Percentiles rank a stretch among this genome's conserved stretches.
These are phyloP conservation scores for Claviceps citrina DNA, from an alignment of 2,329 filamentous ascomycete species.

Conservation along the genomic window DNA sequence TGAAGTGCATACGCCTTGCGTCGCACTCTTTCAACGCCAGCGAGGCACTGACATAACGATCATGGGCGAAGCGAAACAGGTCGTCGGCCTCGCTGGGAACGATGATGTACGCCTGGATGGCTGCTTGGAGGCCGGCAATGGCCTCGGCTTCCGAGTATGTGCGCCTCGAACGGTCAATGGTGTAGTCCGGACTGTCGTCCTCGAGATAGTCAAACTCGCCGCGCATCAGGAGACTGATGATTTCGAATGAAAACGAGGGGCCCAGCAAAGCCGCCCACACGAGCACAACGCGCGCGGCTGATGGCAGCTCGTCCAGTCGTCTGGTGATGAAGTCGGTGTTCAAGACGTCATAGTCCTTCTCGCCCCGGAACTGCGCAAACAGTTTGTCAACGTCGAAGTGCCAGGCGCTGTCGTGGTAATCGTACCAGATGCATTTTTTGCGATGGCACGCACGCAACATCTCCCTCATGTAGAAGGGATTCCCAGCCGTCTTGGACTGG, in stretches of 20 bases:
- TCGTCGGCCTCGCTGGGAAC: conserved; percentile 74
- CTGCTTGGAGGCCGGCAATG: conserved; percentile 64
- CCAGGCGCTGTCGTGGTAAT: conserved; percentile 71
- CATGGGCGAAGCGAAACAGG: conserved; percentile 74
- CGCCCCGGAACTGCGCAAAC: conserved; percentile 69
- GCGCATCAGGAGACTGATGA: conserved; percentile 62
- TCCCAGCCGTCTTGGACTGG: conserved; percentile 76
- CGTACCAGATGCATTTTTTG: conserved; percentile 81
- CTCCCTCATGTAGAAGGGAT: conserved; percentile 81
- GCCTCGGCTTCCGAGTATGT: conserved; percentile 49
- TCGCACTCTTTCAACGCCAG: conserved; percentile 54
- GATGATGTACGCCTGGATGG: conserved; percentile 67
- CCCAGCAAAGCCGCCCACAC: conserved; percentile 78
- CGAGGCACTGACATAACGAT: conserved; percentile 69
- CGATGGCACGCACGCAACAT: conserved; percentile 79
- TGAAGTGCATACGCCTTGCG: conserved; percentile 71
- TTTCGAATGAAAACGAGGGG: conserved; percentile 65
- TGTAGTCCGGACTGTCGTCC: conserved; percentile 24
- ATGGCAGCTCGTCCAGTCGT: conserved; percentile 60
- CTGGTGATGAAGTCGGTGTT: conserved; percentile 71
- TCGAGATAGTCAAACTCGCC: conserved; percentile 53
- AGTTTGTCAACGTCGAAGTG: conserved; percentile 72
- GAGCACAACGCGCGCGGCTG: conserved; percentile 60
- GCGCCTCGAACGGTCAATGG: conserved; percentile 10
- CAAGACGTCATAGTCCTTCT: conserved; percentile 63